phyloP scores from a whole-genome alignment of 129 eudicot species.

The Artemisia annua region DNA sequence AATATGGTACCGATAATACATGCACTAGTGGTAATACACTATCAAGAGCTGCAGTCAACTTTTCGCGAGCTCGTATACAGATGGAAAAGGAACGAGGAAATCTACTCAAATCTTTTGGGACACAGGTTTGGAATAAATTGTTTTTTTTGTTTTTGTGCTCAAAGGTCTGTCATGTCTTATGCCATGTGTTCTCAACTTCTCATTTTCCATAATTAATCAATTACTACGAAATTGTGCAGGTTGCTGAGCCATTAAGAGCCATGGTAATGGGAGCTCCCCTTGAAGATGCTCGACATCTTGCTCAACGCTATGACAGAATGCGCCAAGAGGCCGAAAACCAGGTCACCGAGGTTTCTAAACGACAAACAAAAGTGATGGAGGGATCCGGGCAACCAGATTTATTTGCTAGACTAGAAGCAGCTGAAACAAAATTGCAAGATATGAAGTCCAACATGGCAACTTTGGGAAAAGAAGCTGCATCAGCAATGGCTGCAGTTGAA shows the following conservation, averaged over 20 bases:
- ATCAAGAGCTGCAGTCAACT: slow-evolving; percentile 75
- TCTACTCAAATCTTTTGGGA: slow-evolving; percentile 70
- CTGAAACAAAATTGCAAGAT: slow-evolving; percentile 78
- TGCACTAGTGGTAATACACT: slow-evolving; percentile 82
- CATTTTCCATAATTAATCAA: neutral
- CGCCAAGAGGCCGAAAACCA: slow-evolving; percentile 97
- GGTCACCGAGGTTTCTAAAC: slow-evolving; percentile 90
- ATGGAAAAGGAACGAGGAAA: slow-evolving; percentile 83
- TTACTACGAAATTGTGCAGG: slow-evolving; percentile 45
- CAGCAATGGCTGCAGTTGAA: slow-evolving; percentile 98
- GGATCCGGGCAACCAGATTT: slow-evolving; percentile 60
- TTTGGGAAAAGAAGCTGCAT: slow-evolving; percentile 87
- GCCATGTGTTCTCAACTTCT: neutral
- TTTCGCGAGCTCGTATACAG: slow-evolving; percentile 73
- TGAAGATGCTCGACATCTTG: slow-evolving; percentile 97
- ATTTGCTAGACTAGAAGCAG: slow-evolving; percentile 71
- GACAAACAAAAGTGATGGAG: slow-evolving; percentile 82
- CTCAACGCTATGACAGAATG: slow-evolving; percentile 90
- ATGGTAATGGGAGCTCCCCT: slow-evolving; percentile 95
- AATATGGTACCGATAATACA: slow-evolving; percentile 88
- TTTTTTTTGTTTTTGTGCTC: neutral
- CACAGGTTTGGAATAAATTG: slow-evolving; percentile 64
- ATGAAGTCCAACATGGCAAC: slow-evolving; percentile 78
- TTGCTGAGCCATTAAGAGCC: slow-evolving; percentile 92
- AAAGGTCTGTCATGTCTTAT: neutral